Evolutionary conservation across 129 eudicot genomes (phyloP).

Genomic region (Glebionis coronaria): DNA sequence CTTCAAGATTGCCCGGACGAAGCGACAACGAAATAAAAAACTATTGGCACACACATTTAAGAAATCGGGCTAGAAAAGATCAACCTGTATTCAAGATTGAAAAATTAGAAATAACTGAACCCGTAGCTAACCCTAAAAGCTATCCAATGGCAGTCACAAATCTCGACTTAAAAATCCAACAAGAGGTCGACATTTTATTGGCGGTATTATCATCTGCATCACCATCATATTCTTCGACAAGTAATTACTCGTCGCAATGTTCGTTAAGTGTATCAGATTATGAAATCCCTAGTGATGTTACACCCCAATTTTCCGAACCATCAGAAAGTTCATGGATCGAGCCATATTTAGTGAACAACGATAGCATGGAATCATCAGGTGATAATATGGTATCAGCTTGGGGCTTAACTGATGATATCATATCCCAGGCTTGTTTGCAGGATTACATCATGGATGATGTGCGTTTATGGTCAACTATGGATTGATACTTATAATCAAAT

Average conservation of each 20-base stretch:
- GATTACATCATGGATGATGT: constrained; percentile 12
- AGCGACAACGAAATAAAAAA: constrained; percentile 49
- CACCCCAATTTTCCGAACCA: constrained; percentile 15
- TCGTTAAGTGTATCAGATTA: constrained; percentile 27
- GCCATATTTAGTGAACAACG: constrained; percentile 9
- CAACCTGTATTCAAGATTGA: neutral
- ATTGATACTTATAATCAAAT: constrained; percentile 4
- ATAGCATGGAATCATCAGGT: constrained; percentile 22
- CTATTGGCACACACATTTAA: constrained; percentile 39
- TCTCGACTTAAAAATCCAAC: neutral
- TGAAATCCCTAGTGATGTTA: constrained; percentile 18
- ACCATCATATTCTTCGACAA: constrained; percentile 21
- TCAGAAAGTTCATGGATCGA: constrained; percentile 9
- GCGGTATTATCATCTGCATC: constrained; percentile 16
- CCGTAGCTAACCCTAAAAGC: neutral
- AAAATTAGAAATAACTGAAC: neutral
- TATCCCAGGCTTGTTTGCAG: neutral
- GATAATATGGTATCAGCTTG: constrained; percentile 19
- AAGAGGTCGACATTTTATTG: constrained; percentile 19
- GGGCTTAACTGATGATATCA: neutral
- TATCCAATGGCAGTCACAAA: neutral
- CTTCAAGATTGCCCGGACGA: constrained; percentile 41
- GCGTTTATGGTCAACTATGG: constrained; percentile 12
- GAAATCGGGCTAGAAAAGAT: constrained; percentile 19
- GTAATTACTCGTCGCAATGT: constrained; percentile 18